A percentile compares a stretch with the other conserved stretches of the same genome.
These are phyloP conservation scores for Gentiana macrophylla DNA, from an alignment of 257 asterid genomes.

Conservation along the genomic window DNA sequence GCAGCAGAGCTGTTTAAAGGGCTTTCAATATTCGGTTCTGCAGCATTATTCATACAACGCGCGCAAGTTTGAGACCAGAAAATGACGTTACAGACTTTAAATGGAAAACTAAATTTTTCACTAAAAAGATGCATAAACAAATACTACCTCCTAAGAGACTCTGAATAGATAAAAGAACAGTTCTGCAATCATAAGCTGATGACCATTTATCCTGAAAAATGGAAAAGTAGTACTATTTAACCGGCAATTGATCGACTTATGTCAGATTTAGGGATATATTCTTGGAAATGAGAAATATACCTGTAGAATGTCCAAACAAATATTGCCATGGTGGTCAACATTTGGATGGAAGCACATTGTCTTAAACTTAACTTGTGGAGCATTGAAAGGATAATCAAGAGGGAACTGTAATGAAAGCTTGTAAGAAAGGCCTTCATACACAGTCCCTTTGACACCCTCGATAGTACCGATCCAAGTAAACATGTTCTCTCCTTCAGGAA, in stretches of 20 bases:
- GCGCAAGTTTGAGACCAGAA: too few species aligned
- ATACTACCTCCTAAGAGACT: constrained; percentile 56
- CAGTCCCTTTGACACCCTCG: constrained; percentile 54
- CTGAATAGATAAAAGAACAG: constrained; percentile 62
- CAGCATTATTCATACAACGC: not conserved
- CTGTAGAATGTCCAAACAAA: constrained; percentile 72
- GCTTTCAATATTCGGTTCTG: constrained; percentile 67
- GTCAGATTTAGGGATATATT: not conserved
- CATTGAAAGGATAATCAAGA: constrained; percentile 68
- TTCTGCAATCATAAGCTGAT: constrained; percentile 74
- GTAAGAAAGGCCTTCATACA: constrained; percentile 52
- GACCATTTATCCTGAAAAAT: constrained; percentile 61
- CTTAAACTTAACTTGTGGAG: constrained; percentile 70
- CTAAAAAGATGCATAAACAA: not conserved
- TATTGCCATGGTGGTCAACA: constrained; percentile 57
- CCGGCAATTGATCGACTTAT: too few species aligned
- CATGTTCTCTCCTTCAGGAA: constrained; percentile 64
- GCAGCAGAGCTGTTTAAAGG: constrained; percentile 75
- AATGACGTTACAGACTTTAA: not conserved
- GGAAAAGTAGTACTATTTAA: not conserved
- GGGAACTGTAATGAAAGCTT: constrained; percentile 55
- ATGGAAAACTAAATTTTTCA: not conserved
- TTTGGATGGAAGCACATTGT: constrained; percentile 72
- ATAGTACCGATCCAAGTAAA: constrained; percentile 64
- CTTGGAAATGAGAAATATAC: constrained; percentile 15